Evolutionary conservation across 2,329 filamentous ascomycete genomes (phyloP).

Genomic region (Cercospora citrullina): DNA sequence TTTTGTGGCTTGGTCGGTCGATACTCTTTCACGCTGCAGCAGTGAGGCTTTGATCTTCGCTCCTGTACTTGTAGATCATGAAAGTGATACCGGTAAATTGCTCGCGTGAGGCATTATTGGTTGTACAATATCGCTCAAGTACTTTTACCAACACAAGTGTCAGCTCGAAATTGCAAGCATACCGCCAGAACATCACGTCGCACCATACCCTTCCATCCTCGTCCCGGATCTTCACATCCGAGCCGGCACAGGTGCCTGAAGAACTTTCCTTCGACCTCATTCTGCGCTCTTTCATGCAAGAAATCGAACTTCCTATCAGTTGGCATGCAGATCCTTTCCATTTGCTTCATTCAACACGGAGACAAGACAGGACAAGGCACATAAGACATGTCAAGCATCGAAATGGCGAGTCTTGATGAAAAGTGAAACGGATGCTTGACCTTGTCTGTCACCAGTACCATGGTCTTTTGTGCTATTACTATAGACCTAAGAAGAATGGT

Average conservation of each 20-base stretch:
- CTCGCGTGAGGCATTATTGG: neutral
- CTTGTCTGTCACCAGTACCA: neutral
- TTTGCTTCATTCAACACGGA: neutral
- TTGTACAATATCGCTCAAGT: neutral
- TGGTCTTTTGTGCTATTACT: neutral
- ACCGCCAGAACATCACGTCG: neutral
- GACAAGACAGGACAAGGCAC: neutral
- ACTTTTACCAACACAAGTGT: neutral
- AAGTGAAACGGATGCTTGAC: neutral
- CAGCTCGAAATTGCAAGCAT: neutral
- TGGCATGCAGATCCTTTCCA: neutral
- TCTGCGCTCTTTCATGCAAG: neutral
- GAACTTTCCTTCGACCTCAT: neutral
- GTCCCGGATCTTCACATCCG: neutral
- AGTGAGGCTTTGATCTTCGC: neutral
- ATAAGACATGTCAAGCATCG: neutral
- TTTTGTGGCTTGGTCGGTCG: neutral
- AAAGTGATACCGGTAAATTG: neutral
- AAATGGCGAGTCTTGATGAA: neutral
- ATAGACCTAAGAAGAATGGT: neutral
- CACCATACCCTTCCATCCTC: neutral
- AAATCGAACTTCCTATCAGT: neutral
- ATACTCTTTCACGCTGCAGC: neutral
- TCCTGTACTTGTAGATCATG: neutral
- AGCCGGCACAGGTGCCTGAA: neutral